phyloP scores from a whole-genome alignment of 108 stramenopile species.

The Fragilariopsis cylindrus region DNA sequence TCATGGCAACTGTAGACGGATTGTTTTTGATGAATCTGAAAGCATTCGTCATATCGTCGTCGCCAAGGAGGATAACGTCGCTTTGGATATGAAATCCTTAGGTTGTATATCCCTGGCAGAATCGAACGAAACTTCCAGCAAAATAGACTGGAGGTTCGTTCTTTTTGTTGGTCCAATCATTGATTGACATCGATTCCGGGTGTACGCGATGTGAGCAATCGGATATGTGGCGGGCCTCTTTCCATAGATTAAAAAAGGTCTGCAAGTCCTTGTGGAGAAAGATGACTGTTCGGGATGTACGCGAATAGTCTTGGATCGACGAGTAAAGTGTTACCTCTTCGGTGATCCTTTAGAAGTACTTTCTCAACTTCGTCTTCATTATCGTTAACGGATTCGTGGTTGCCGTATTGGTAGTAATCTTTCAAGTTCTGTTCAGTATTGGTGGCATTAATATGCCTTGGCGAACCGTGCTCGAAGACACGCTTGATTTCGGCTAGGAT shows the following conservation, averaged over 20 bases:
- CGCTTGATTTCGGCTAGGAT: slow-evolving; percentile 2
- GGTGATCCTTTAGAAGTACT: slow-evolving; percentile 10
- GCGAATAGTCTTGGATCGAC: background rate
- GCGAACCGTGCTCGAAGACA: slow-evolving; percentile 5
- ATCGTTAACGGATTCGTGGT: slow-evolving; percentile 10
- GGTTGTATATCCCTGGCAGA: slow-evolving; percentile 13
- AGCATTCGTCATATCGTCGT: slow-evolving; percentile 8
- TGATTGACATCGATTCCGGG: background rate
- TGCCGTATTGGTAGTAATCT: slow-evolving; percentile 19
- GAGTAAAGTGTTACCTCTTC: background rate
- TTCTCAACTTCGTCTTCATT: background rate
- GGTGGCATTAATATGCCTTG: background rate
- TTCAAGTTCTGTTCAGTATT: slow-evolving; percentile 18
- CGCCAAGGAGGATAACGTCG: background rate
- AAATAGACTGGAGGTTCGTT: slow-evolving; percentile 11
- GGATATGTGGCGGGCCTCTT: slow-evolving; percentile 7
- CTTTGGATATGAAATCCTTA: slow-evolving; percentile 15
- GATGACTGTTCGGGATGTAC: slow-evolving; percentile 12
- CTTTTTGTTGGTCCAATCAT: slow-evolving; percentile 22
- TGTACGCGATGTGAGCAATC: background rate
- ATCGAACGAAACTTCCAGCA: background rate
- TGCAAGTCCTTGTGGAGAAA: slow-evolving; percentile 11
- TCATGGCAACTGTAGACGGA: slow-evolving; percentile 7
- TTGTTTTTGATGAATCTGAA: slow-evolving; percentile 16
- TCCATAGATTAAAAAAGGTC: background rate